A percentile compares a stretch with the other conserved stretches of the same genome.
These are phyloP conservation scores for Trichoderma sp. DNA, from an alignment of 2,329 filamentous ascomycete genomes.

Conservation along the genomic window DNA sequence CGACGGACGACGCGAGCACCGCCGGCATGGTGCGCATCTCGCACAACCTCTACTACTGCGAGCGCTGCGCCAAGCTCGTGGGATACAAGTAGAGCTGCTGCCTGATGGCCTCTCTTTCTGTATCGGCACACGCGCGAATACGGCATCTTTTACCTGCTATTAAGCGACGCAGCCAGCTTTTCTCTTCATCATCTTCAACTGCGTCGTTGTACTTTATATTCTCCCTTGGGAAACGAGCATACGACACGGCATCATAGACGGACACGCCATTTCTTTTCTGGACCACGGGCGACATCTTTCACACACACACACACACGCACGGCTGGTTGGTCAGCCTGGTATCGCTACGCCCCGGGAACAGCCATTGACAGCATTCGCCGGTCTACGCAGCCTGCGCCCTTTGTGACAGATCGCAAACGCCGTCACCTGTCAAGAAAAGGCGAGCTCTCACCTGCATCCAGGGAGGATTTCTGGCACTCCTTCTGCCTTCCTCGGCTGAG, in stretches of 20 bases:
- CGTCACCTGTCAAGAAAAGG: slow-evolving; percentile 10
- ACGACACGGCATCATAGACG: not conserved
- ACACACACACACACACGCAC: too few species aligned
- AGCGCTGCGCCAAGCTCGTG: slow-evolving; percentile 63
- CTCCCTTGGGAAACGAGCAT: not conserved
- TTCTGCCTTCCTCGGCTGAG: slow-evolving; percentile 4
- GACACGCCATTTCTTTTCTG: not conserved
- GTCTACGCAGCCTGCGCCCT: not conserved
- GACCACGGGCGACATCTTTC: not conserved
- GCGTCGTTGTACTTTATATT: not conserved
- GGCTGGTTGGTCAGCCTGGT: too few species aligned
- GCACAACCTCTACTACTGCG: slow-evolving; percentile 68
- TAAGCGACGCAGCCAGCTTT: too few species aligned
- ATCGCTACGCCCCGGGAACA: too few species aligned
- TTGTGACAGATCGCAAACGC: not conserved
- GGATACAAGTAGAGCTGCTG: slow-evolving; percentile 56
- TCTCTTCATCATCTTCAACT: not conserved
- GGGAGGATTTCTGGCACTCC: not conserved
- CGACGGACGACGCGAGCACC: slow-evolving; percentile 59
- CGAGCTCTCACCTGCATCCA: slow-evolving; percentile 24
- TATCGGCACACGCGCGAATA: not conserved
- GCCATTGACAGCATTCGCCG: not conserved
- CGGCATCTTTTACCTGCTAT: too few species aligned
- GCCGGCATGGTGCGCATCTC: slow-evolving; percentile 67
- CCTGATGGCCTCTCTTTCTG: not conserved